These are phyloP conservation scores for Sphagnum tenellum DNA, from an alignment of 225 moss, liverwort and hornwort species.

Conservation along the genomic window DNA sequence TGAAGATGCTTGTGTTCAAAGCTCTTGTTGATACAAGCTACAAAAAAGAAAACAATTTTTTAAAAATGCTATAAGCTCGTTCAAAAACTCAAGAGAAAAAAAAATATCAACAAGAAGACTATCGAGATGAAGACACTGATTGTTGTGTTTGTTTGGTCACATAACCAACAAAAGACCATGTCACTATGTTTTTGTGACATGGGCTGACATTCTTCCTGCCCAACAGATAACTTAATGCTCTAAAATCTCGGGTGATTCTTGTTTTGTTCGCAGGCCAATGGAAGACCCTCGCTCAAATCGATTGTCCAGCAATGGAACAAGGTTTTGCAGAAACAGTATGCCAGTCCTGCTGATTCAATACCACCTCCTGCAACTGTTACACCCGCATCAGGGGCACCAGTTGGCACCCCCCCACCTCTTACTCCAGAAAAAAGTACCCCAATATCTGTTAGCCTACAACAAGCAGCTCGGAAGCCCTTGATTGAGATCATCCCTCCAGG, in stretches of 20 bases:
- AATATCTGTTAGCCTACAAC: conserved; percentile 33
- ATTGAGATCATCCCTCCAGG: conserved; percentile 82
- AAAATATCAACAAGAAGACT: no score
- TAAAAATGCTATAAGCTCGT: no score
- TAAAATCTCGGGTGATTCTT: not conserved
- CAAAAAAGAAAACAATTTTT: no score
- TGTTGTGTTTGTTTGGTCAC: not conserved
- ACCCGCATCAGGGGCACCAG: conserved; percentile 72
- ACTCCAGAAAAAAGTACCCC: conserved; percentile 71
- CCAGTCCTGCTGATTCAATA: conserved; percentile 34
- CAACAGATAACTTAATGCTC: no score
- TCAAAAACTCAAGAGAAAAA: no score
- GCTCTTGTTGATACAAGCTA: no score
- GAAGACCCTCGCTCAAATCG: conserved; percentile 54
- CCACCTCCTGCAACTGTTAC: conserved; percentile 60
- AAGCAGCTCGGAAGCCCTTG: conserved; percentile 40
- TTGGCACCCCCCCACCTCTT: conserved; percentile 30
- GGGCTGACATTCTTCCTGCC: no score
- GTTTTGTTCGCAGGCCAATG: conserved; percentile 63
- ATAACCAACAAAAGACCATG: no score
- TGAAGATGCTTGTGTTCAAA: no score
- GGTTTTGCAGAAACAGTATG: conserved; percentile 66
- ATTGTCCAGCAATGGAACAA: conserved; percentile 81
- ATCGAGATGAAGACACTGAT: not conserved
- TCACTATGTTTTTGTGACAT: no score